Evolutionary conservation across 2,329 filamentous ascomycete genomes (phyloP), one percentile per base, ranked within the genome.

Genomic region (Trichophyton verrucosum): DNA sequence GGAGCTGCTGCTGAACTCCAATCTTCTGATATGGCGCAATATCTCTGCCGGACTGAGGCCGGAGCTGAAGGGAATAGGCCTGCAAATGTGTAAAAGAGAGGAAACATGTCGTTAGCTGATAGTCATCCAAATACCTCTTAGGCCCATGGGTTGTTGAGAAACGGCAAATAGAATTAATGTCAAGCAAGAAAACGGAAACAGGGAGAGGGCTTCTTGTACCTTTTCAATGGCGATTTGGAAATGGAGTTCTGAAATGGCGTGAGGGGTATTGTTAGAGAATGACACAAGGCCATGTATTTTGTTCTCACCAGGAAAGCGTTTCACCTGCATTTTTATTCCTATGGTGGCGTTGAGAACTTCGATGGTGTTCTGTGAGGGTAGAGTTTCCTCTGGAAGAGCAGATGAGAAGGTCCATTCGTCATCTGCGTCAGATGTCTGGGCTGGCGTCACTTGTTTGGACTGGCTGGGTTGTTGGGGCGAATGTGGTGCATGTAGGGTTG

Each of bases 331-430:
- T 44, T 88, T 82, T 62, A 95, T 86, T 62, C 83, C 83, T 55
- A 97, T 76, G 49, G 77, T 80, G 1, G 85, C 86, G 68, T 88
- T 85, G 68, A 84, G 85, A 49, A 96, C 83, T 2, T 80, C 81
- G 20, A 87, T 77, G 56, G 83, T 82, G 65, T 89, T 83, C 58
- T 83, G 81, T 59, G 75, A 79, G 1, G 86, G 84, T 38, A 83
- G 80, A 63, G 74, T 68, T 74, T 30, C 74, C 61, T 83, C 80
- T 2, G 92, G 92, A 13, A 96, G 79, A 0, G 92, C 86, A 0
- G 92, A 97, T 2, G 89, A 85, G 72, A 97, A 97, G 24, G 85
- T 88, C 91, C 92, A 97, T 69, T 97, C 92, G 65, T 97, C 92
- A 58, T 96, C 92, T 53, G 88, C 84, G 58, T 72, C 66, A 5